These are phyloP conservation scores for Prunus yedoensis DNA, from an alignment of 331 rosid species.

Conservation along the genomic window DNA sequence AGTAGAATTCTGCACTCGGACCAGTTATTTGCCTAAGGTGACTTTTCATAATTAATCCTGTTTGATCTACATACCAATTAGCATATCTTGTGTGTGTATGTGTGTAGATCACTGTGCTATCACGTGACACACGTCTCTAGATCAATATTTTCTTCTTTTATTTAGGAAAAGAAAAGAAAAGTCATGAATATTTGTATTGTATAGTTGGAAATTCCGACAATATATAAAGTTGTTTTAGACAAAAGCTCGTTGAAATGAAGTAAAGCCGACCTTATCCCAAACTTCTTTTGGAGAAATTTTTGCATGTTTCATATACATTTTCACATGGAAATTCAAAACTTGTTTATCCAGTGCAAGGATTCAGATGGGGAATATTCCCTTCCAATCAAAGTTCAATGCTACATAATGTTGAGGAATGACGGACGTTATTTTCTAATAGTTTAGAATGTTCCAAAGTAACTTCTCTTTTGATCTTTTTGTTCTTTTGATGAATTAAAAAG, in stretches of 20 bases:
- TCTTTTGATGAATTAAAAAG: neutral
- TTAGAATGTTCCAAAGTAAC: slow-evolving; percentile 9
- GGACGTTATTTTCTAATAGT: neutral
- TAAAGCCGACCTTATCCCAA: neutral
- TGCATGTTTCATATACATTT: neutral
- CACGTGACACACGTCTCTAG: too few species aligned
- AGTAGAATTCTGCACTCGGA: too few species aligned
- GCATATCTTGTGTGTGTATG: too few species aligned
- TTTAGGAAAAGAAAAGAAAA: too few species aligned
- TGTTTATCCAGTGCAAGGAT: neutral
- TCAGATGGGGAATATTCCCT: neutral
- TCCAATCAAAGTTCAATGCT: neutral
- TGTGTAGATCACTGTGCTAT: too few species aligned
- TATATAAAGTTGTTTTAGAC: neutral
- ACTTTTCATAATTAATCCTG: too few species aligned
- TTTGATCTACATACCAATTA: too few species aligned
- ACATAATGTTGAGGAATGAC: neutral
- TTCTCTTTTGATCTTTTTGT: neutral
- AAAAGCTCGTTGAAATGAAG: neutral
- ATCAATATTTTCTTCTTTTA: too few species aligned
- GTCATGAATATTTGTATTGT: too few species aligned
- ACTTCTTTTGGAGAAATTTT: neutral
- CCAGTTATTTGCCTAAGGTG: too few species aligned
- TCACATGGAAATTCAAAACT: neutral
- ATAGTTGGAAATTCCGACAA: too few species aligned